These are phyloP conservation scores for Diddensiella caesifluorescens DNA, from an alignment of 805 yeast genomes.

Conservation along the genomic window DNA sequence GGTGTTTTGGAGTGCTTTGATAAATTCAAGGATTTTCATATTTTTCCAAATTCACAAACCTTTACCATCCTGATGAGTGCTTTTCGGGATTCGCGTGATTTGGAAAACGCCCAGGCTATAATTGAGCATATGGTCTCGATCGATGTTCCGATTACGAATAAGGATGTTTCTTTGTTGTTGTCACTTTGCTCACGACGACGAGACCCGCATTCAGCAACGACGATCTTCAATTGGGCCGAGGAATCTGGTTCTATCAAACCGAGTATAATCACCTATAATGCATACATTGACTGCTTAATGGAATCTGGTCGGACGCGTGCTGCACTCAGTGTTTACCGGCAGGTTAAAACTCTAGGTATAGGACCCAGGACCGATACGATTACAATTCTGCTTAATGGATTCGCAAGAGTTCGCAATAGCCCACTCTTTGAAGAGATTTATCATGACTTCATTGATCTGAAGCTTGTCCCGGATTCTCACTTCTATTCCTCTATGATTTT, in stretches of 20 bases:
- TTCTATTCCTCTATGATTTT: slow-evolving; percentile 32
- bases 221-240: slow-evolving; percentile 27
- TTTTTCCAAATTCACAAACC: slow-evolving; percentile 29
- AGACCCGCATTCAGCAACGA: slow-evolving; percentile 26
- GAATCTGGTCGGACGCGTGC: slow-evolving; percentile 28
- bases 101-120: slow-evolving; percentile 31
- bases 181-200: slow-evolving; percentile 27
- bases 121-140: slow-evolving; percentile 22
- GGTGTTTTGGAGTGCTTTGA: slow-evolving; percentile 37
- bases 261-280: slow-evolving; percentile 28
- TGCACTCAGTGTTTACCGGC: slow-evolving; percentile 31
- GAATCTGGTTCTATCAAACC: slow-evolving; percentile 20
- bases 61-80: slow-evolving; percentile 35
- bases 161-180: slow-evolving; percentile 25
- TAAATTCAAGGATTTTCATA: slow-evolving; percentile 31
- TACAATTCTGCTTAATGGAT: slow-evolving; percentile 23
- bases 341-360: slow-evolving; percentile 19
- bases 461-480: slow-evolving; percentile 26
- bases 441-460: slow-evolving; percentile 22
- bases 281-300: slow-evolving; percentile 31
- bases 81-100: slow-evolving; percentile 36
- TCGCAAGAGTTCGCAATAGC: slow-evolving; percentile 17
- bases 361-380: slow-evolving; percentile 22
- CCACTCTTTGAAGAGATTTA: slow-evolving; percentile 20
- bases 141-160: slow-evolving; percentile 21